Evolutionary conservation across 2,329 filamentous ascomycete species (phyloP).

Genomic region (Xylogone sp.): DNA sequence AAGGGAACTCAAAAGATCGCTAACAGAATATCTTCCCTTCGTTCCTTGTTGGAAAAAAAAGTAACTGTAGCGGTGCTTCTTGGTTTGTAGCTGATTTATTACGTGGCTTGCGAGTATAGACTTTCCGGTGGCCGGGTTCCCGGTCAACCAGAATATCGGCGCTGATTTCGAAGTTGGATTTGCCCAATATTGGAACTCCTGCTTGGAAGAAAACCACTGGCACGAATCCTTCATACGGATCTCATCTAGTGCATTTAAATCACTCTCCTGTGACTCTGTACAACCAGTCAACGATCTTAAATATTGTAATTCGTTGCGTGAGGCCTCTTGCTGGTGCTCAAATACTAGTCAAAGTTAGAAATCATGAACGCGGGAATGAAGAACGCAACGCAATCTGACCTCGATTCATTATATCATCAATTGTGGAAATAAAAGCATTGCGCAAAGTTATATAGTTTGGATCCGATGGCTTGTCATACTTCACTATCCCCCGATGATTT

Average conservation of each 20-base stretch:
- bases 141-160: constrained; percentile 26
- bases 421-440: constrained; percentile 14
- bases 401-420: constrained; percentile 14
- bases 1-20: constrained; percentile 20
- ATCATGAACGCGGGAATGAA: too few species aligned
- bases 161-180: constrained; percentile 7
- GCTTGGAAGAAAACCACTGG: constrained; percentile 26
- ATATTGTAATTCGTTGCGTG: too few species aligned
- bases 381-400: too few species aligned
- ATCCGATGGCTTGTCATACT: constrained; percentile 18
- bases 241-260: constrained; percentile 18
- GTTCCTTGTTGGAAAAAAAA: constrained; percentile 22
- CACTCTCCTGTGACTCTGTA: constrained; percentile 18
- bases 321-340: too few species aligned
- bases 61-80: constrained; percentile 10
- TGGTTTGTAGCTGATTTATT: constrained; percentile 12
- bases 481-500: constrained; percentile 29
- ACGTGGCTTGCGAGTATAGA: constrained; percentile 15
- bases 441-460: constrained; percentile 13
- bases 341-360: too few species aligned
- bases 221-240: constrained; percentile 21
- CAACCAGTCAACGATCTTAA: too few species aligned
- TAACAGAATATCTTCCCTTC: constrained; percentile 11
- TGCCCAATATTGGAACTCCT: constrained; percentile 23
- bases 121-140: constrained; percentile 23